Conservation (phyloP, 306 rosid genomes). For the Betula pendula region DNA sequence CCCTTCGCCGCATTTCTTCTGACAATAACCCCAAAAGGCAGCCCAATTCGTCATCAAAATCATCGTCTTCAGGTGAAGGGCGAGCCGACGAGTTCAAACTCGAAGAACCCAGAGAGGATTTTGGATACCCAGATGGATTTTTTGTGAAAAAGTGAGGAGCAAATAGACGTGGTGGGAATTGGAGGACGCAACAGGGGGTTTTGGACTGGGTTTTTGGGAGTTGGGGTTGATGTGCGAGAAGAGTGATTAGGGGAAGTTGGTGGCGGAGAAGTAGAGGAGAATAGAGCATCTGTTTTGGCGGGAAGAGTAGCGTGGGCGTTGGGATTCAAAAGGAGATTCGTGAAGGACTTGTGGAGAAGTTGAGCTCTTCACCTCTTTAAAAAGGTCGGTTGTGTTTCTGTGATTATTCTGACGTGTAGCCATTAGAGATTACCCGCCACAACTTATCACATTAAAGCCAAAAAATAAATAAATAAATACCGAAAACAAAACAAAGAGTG, state of each 20-base stretch:
- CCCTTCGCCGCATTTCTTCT: conserved; percentile 75
- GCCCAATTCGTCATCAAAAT: conserved; percentile 62
- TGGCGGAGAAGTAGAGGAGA: conserved; percentile 31
- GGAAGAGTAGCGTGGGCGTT: conserved; percentile 35
- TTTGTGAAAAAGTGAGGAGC: conserved; percentile 28
- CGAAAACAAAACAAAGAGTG: too few relatives aligned
- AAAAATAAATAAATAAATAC: not conserved
- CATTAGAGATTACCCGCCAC: not conserved
- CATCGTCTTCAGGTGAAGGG: conserved; percentile 50
- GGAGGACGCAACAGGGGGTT: conserved; percentile 27
- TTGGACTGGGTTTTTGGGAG: conserved; percentile 34
- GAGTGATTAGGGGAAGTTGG: conserved; percentile 33
- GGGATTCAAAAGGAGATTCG: not conserved
- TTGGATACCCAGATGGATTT: conserved; percentile 37
- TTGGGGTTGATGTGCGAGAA: conserved; percentile 10
- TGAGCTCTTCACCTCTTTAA: not conserved
- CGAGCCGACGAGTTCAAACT: conserved; percentile 25
- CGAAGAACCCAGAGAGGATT: conserved; percentile 22
- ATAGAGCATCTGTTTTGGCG: conserved; percentile 66
- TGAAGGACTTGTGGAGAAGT: not conserved
- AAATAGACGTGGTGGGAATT: conserved; percentile 1
- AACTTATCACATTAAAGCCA: not conserved
- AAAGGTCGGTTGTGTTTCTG: too few relatives aligned
- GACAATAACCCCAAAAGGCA: conserved; percentile 73
- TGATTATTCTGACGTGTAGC: too few relatives aligned